Evolutionary conservation across 139 green algal species (phyloP).

Genomic region (Gonium pectorale): DNA sequence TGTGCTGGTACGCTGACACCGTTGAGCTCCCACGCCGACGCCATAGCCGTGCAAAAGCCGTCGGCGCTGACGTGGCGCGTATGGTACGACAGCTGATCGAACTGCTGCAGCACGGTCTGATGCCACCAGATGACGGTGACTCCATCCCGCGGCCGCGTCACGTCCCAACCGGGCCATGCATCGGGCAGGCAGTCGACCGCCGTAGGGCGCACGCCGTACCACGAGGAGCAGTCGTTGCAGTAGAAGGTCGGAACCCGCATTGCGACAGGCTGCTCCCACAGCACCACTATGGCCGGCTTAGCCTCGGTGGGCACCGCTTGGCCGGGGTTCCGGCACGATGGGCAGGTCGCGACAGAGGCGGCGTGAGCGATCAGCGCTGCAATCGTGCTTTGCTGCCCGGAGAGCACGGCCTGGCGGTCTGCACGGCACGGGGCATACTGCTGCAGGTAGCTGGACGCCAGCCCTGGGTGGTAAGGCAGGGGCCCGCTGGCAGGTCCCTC

Average conservation of each 20-base stretch:
- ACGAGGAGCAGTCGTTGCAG: background rate
- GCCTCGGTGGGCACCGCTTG: too few relatives aligned
- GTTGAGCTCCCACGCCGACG: background rate
- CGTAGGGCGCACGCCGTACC: background rate
- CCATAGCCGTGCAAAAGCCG: background rate
- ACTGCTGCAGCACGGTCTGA: background rate
- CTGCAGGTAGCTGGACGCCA: too few relatives aligned
- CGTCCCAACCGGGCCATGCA: background rate
- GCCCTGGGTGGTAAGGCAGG: too few relatives aligned
- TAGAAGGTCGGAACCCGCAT: background rate
- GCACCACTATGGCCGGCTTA: background rate
- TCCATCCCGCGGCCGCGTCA: background rate
- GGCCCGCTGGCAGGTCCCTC: too few relatives aligned
- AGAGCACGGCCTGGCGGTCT: too few relatives aligned
- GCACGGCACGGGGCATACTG: too few relatives aligned
- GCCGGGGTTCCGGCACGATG: too few relatives aligned
- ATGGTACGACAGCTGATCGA: background rate
- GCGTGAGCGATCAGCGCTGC: too few relatives aligned
- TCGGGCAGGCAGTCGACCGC: background rate
- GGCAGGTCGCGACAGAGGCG: too few relatives aligned
- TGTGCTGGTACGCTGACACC: background rate
- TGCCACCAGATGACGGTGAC: background rate
- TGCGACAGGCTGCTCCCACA: background rate
- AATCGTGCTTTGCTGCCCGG: too few relatives aligned
- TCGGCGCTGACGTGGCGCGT: background rate